These are phyloP conservation scores for Aspergillus candidus DNA, from an alignment of 2,329 filamentous ascomycete genomes.

Conservation along the genomic window DNA sequence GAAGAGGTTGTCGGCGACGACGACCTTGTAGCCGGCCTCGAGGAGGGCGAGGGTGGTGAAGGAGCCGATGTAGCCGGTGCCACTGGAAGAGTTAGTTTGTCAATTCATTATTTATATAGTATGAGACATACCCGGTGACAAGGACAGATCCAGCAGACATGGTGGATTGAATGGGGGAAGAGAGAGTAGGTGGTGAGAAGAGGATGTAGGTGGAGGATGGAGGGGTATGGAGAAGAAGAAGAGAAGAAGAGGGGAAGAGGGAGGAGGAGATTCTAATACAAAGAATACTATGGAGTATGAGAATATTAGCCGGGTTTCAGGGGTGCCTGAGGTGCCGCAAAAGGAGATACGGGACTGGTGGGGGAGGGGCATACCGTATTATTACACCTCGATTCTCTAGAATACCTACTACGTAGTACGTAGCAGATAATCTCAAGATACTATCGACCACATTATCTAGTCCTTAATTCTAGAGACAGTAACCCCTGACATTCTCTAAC, in stretches of 20 bases:
- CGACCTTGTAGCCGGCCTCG: slow-evolving; percentile 89
- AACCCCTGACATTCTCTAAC: no score
- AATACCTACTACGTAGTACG: no score
- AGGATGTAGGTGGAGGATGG: slow-evolving; percentile 3
- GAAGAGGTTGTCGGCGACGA: slow-evolving; percentile 94
- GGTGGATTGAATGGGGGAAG: slow-evolving; percentile 12
- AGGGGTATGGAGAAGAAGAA: slow-evolving; percentile 7
- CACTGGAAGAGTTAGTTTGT: slow-evolving; percentile 51
- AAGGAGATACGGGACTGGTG: no score
- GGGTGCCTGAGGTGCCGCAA: no score
- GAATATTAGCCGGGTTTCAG: no score
- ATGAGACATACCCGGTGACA: slow-evolving; percentile 70
- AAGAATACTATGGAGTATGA: background rate
- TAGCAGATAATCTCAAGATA: no score
- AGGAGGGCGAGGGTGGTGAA: slow-evolving; percentile 92
- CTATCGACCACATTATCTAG: no score
- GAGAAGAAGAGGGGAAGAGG: slow-evolving; percentile 1
- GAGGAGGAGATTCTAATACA: no score
- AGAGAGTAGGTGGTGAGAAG: slow-evolving; percentile 1
- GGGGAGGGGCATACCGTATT: no score
- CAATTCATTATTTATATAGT: slow-evolving; percentile 14
- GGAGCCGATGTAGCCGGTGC: slow-evolving; percentile 97
- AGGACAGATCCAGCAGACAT: slow-evolving; percentile 86
- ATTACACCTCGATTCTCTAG: no score
- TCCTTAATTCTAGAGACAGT: no score